phyloP scores from a whole-genome alignment of 2,329 filamentous ascomycete genomes.

The Xylogone sp. region DNA sequence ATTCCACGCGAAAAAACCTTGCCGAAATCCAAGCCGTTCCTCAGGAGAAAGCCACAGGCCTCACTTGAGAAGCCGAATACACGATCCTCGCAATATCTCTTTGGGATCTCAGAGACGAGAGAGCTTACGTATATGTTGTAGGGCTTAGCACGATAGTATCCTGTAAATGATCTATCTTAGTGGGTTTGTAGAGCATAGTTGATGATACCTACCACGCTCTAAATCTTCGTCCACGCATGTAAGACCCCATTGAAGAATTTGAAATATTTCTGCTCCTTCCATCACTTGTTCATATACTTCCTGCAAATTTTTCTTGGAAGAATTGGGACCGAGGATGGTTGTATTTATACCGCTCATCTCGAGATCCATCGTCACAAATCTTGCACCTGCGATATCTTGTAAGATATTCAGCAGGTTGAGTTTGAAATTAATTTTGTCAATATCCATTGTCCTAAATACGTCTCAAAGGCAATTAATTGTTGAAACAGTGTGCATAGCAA shows the following conservation, averaged over 20 bases:
- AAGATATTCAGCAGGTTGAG: conserved; percentile 51
- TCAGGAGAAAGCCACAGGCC: conserved; percentile 58
- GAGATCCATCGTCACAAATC: conserved; percentile 62
- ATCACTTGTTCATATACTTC: conserved; percentile 58
- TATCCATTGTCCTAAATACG: conserved; percentile 48
- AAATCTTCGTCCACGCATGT: conserved; percentile 58
- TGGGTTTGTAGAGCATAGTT: neutral
- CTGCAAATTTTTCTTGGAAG: conserved; percentile 48
- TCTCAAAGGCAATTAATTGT: neutral
- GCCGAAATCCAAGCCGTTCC: conserved; percentile 55
- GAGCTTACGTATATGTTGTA: conserved; percentile 64
- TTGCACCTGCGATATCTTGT: conserved; percentile 51
- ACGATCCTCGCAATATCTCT: conserved; percentile 29
- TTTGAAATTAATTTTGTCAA: conserved; percentile 43
- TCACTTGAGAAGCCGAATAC: conserved; percentile 40
- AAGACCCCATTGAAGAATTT: conserved; percentile 63
- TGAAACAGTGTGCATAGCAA: no score
- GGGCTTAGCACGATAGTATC: conserved; percentile 53
- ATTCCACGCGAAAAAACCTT: conserved; percentile 53
- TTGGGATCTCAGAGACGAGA: conserved; percentile 41
- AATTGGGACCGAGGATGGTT: conserved; percentile 20
- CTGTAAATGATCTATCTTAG: conserved; percentile 25
- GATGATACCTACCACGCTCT: conserved; percentile 37
- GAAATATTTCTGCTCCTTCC: conserved; percentile 56
- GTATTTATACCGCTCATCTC: conserved; percentile 62